Evolutionary conservation across 345 rosid genomes (phyloP).

Genomic region (Erysimum cheiranthoides): DNA sequence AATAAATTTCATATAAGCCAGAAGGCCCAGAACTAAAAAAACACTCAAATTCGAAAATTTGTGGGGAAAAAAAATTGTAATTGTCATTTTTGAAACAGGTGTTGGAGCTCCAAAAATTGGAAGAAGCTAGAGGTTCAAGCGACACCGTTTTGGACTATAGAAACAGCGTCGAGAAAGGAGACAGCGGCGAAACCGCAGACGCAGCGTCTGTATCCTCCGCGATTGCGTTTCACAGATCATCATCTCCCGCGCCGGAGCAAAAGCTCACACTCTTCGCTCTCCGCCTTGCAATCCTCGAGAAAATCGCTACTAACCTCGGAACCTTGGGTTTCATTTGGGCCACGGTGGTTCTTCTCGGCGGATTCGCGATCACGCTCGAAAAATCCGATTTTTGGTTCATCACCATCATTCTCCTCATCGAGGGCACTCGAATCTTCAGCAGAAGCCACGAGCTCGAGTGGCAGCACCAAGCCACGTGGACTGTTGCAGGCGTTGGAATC

Average conservation of each 20-base stretch:
- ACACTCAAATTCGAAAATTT: not conserved
- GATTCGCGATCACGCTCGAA: slow-evolving; percentile 85
- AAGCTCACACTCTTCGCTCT: slow-evolving; percentile 89
- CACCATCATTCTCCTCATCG: slow-evolving; percentile 77
- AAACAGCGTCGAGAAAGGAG: slow-evolving; percentile 54
- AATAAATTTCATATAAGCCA: not conserved
- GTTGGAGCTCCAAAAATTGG: slow-evolving; percentile 52
- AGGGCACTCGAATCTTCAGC: slow-evolving; percentile 86
- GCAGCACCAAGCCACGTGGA: slow-evolving; percentile 95
- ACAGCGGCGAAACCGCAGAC: slow-evolving; percentile 53
- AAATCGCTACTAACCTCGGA: slow-evolving; percentile 82
- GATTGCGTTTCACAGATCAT: slow-evolving; percentile 27
- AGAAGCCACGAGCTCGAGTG: slow-evolving; percentile 94
- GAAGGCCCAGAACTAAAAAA: too few species aligned
- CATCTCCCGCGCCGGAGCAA: slow-evolving; percentile 68
- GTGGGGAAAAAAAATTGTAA: too few species aligned
- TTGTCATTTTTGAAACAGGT: slow-evolving; percentile 19
- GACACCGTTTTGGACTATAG: slow-evolving; percentile 65
- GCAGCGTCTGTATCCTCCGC: slow-evolving; percentile 46
- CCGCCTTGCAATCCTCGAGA: slow-evolving; percentile 79
- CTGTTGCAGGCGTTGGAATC: slow-evolving; percentile 66
- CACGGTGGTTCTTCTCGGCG: slow-evolving; percentile 90
- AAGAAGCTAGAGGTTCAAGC: slow-evolving; percentile 59
- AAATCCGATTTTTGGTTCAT: slow-evolving; percentile 84
- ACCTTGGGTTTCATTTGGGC: slow-evolving; percentile 96